A percentile compares a stretch with the other conserved stretches of the same genome.
Evolutionary conservation across 371 early-diverging fungal genomes (phyloP).

Genomic region (Conidiobolus incongruus): DNA sequence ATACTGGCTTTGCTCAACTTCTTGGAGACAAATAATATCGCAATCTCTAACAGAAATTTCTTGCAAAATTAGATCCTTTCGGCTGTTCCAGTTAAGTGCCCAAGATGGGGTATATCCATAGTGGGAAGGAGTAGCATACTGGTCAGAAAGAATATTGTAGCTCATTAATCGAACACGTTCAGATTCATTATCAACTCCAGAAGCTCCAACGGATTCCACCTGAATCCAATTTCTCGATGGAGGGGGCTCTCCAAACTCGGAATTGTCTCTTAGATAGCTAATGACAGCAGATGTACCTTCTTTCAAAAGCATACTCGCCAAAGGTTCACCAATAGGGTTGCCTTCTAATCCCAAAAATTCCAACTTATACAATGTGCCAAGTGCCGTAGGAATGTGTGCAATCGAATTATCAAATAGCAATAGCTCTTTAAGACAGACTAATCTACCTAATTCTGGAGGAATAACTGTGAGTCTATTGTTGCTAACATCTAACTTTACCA

Average conservation of each 20-base stretch:
- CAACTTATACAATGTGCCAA: constrained; percentile 82
- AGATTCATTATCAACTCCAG: constrained; percentile 10
- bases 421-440: constrained; percentile 65
- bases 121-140: constrained; percentile 67
- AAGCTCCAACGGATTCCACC: constrained; percentile 20
- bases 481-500: constrained; percentile 60
- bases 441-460: constrained; percentile 80
- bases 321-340: constrained; percentile 82
- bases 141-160: constrained; percentile 89
- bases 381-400: constrained; percentile 67
- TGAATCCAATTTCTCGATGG: constrained; percentile 82
- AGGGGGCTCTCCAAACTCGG: constrained; percentile 62
- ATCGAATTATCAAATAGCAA: constrained; percentile 86
- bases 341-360: constrained; percentile 90
- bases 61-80: constrained; percentile 73
- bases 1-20: constrained; percentile 67
- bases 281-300: constrained; percentile 77
- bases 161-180: too few relatives aligned
- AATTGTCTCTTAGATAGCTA: constrained; percentile 76
- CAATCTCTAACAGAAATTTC: constrained; percentile 74
- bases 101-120: constrained; percentile 96
- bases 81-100: constrained; percentile 88
- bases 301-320: constrained; percentile 55
- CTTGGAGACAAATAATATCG: constrained; percentile 94
- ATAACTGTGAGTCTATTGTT: constrained; percentile 73